A percentile compares a stretch with the other conserved stretches of the same genome.
Evolutionary conservation across 139 green algal genomes (phyloP).

Genomic region (Limnomonas spitsbergensis): DNA sequence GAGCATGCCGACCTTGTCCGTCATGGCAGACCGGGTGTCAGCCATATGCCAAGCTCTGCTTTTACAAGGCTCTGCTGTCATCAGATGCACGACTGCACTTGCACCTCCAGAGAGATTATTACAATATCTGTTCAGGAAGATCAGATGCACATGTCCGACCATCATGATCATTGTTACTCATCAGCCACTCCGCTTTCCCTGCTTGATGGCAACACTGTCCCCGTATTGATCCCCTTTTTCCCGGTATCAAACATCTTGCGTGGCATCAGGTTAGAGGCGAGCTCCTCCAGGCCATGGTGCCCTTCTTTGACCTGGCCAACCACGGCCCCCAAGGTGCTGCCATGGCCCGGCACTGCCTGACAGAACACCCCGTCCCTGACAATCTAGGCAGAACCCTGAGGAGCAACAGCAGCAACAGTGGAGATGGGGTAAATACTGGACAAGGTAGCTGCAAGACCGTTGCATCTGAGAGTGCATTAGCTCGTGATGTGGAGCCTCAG

Average conservation of each 20-base stretch:
- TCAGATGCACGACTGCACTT: not conserved
- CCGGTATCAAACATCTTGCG: no score
- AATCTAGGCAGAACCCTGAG: not conserved
- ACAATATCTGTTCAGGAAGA: not conserved
- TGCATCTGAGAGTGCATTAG: no score
- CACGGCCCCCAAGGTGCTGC: slow-evolving; percentile 7
- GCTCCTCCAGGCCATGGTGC: slow-evolving; percentile 26
- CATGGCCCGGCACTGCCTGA: slow-evolving; percentile 11
- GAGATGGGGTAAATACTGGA: not conserved
- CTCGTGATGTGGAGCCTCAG: not conserved
- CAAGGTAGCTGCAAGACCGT: not conserved
- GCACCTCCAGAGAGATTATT: not conserved
- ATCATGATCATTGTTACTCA: no score
- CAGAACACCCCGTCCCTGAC: not conserved
- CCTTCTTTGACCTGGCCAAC: slow-evolving; percentile 47
- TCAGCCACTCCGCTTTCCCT: no score
- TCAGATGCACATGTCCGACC: no score
- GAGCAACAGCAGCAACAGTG: no score
- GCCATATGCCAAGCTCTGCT: no score
- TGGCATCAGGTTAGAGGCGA: slow-evolving; percentile 3
- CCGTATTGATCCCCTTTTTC: no score
- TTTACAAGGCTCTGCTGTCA: no score
- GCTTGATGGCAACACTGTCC: no score
- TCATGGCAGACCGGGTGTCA: no score
- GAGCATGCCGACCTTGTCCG: no score